Percentiles rank a stretch among this genome's conserved stretches.
Evolutionary conservation across 345 rosid genomes (phyloP).

Genomic region (Microcos paniculata): DNA sequence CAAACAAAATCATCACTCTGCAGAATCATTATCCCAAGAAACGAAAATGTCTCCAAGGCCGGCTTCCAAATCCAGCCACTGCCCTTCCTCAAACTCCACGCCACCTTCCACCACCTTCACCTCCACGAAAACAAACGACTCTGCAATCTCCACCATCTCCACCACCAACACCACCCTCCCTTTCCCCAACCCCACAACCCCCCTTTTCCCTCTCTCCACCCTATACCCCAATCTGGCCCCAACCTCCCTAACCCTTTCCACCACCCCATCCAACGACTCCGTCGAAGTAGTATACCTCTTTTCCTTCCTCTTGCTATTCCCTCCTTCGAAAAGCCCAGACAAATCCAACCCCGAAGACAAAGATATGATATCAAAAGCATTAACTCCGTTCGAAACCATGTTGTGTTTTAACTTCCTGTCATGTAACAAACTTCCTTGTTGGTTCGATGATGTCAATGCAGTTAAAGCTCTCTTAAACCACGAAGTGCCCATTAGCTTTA

Average conservation of each 20-base stretch:
- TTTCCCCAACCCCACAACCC: slow-evolving; percentile 58
- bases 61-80: slow-evolving; percentile 59
- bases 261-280: slow-evolving; percentile 47
- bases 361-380: slow-evolving; percentile 77
- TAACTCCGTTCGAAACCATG: slow-evolving; percentile 21
- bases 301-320: slow-evolving; percentile 36
- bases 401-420: slow-evolving; percentile 24
- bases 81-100: slow-evolving; percentile 49
- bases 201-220: slow-evolving; percentile 57
- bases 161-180: slow-evolving; percentile 50
- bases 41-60: slow-evolving; percentile 65
- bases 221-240: slow-evolving; percentile 69
- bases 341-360: slow-evolving; percentile 70
- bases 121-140: slow-evolving; percentile 53
- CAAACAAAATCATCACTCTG: neutral
- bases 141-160: slow-evolving; percentile 48
- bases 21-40: slow-evolving; percentile 50
- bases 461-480: slow-evolving; percentile 58
- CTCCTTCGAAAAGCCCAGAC: slow-evolving; percentile 58
- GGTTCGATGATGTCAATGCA: neutral
- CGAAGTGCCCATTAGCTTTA: slow-evolving; percentile 35
- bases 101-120: slow-evolving; percentile 49
- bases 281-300: slow-evolving; percentile 57
- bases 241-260: slow-evolving; percentile 53
- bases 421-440: neutral